A percentile compares a stretch with the other conserved stretches of the same genome.
Conservation (phyloP, 2,329 filamentous ascomycete genomes). For the Lasiodiplodia sp. region DNA sequence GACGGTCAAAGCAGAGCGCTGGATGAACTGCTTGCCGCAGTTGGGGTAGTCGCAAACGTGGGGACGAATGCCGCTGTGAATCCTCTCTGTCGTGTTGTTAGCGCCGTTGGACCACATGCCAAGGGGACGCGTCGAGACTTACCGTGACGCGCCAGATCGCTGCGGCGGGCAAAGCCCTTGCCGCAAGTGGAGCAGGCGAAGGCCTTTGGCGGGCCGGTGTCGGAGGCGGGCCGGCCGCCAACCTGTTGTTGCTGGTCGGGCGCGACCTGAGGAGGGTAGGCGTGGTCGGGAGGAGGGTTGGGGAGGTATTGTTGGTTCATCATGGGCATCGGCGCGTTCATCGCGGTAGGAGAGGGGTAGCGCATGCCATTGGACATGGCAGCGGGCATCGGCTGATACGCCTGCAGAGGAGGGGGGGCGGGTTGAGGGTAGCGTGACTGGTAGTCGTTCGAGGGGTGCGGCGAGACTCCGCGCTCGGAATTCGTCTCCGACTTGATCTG, state of each 20-base stretch:
- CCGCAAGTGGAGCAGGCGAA: conserved; percentile 89
- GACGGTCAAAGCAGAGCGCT: conserved; percentile 92
- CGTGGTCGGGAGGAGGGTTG: conserved; percentile 54
- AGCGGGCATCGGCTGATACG: conserved; percentile 57
- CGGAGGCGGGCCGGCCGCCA: conserved; percentile 53
- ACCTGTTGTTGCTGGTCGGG: conserved; percentile 42
- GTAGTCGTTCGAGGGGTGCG: conserved; percentile 60
- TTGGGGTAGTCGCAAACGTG: conserved; percentile 89
- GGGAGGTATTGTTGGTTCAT: conserved; percentile 64
- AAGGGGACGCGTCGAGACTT: conserved; percentile 50
- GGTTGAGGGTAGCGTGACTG: conserved; percentile 65
- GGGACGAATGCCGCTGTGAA: conserved; percentile 88
- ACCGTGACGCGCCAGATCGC: conserved; percentile 95
- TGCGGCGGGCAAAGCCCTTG: conserved; percentile 91
- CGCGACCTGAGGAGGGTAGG: conserved; percentile 48
- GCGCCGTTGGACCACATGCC: conserved; percentile 36
- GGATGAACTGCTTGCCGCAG: conserved; percentile 97
- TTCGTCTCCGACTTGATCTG: conserved; percentile 65
- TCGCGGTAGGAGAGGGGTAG: conserved; percentile 62
- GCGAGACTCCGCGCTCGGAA: conserved; percentile 65
- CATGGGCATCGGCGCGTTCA: conserved; percentile 60
- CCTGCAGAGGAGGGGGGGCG: conserved; percentile 59
- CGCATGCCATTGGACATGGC: conserved; percentile 60
- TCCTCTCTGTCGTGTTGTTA: conserved; percentile 72
- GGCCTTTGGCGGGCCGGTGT: conserved; percentile 69